Evolutionary conservation across 345 rosid genomes (phyloP).

Genomic region (Anacardium occidentale): DNA sequence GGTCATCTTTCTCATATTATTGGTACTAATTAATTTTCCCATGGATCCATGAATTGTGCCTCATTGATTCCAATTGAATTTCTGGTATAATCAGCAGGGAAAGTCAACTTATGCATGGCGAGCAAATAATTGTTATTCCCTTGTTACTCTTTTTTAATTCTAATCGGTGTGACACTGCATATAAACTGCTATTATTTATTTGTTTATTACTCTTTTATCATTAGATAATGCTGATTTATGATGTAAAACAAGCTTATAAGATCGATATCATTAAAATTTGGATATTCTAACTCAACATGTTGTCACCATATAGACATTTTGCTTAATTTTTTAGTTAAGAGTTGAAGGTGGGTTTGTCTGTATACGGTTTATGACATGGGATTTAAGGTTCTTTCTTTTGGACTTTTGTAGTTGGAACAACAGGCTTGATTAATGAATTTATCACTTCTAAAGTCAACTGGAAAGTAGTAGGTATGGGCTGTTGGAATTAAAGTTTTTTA

Average conservation of each 20-base stretch:
- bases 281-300: not conserved
- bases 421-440: not conserved
- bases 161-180: not conserved
- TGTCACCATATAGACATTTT: not conserved
- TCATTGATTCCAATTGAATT: not conserved
- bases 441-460: not conserved
- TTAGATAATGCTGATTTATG: not conserved
- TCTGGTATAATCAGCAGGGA: not conserved
- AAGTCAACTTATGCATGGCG: not conserved
- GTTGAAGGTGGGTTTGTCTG: not conserved
- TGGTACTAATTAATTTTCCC: not conserved
- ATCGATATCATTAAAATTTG: no score
- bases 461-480: not conserved
- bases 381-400: conserved; percentile 1
- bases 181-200: no score
- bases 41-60: not conserved
- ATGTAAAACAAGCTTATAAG: not conserved
- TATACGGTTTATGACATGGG: no score
- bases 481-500: not conserved
- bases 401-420: not conserved
- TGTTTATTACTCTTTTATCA: no score
- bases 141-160: no score
- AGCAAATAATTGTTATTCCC: not conserved
- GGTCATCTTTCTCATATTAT: not conserved
- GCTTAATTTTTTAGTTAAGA: not conserved